Base-by-base conservation (phyloP, 202 grass and related monocot species). In the Schoenoplectus tabernaemontani region DNA sequence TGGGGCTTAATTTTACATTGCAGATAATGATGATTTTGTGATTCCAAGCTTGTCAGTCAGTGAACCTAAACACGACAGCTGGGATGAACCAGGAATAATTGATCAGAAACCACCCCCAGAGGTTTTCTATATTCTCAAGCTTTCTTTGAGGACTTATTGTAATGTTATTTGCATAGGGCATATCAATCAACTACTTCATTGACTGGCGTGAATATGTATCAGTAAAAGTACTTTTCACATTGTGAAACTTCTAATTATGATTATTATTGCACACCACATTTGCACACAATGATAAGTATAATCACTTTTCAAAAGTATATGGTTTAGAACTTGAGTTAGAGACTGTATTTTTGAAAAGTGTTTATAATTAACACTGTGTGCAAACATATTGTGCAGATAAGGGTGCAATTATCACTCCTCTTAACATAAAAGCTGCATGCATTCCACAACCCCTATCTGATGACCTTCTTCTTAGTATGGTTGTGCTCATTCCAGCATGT, bases 11-110 rank as follows among this genome's bases (percentile, higher is more conserved):
- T 88, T 82, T 0, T 44, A 79, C 81, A 41, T 85, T 68, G 70
- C 87, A 93, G 93, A 97, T 85, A 93, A 90, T 85, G 93, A 97
- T 74, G 89, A 62, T 50, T 97, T 97, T 81, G 93, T 93, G 80
- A 90, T 97, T 64, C 93, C 93, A 84, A 93, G 88, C 57, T 88
- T 97, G 77, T 77, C 81, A 61, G 80, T 88, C 48, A 83, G 83
- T 60, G 91, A 91, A 85, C 76, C 89, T 73, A 84, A 93, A 85
- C 41, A 85, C 0, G 76, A 87, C 83, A 85, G 86, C 66, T 90
- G 89, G 89, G 82, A 93, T 84, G 79, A 82, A 68, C 82, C 79
- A 77, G 44, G 19, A 77, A 59, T 70, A 85, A 85, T 76, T 57
- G 84, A 88, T 76, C 79, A 83, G 78, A 77, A 87, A 73, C 91